Evolutionary conservation across 2,329 filamentous ascomycete genomes (phyloP).

Genomic region (Fusarium phyllophilum): DNA sequence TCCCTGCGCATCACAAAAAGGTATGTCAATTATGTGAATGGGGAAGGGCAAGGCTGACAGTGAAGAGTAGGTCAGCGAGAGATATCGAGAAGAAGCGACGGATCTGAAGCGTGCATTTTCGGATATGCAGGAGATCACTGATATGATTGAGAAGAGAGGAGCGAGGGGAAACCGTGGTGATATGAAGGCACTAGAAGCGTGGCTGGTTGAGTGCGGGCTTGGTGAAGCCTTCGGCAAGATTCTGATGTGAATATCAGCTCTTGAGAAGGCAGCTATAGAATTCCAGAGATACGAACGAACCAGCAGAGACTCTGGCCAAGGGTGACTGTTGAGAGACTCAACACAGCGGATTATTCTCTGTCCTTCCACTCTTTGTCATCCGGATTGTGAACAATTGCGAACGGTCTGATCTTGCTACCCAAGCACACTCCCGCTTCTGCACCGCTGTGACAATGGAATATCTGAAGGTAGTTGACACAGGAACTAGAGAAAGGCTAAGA

Average conservation of each 20-base stretch:
- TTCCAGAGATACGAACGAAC: background rate
- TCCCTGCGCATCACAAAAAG: constrained; percentile 70
- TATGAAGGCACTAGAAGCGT: constrained; percentile 63
- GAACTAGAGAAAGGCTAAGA: background rate
- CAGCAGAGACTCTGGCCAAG: background rate
- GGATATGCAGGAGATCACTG: constrained; percentile 68
- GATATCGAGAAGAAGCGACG: constrained; percentile 54
- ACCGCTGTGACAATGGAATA: too few species aligned
- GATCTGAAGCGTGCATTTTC: constrained; percentile 55
- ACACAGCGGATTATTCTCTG: accelerated
- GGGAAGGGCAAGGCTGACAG: background rate
- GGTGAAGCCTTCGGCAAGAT: constrained; percentile 43
- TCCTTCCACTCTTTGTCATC: accelerated
- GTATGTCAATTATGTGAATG: constrained; percentile 29
- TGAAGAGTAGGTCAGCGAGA: constrained; percentile 57
- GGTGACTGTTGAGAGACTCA: accelerated
- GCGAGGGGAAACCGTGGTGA: constrained; percentile 62
- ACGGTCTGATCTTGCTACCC: too few species aligned
- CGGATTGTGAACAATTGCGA: too few species aligned
- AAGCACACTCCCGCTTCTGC: too few species aligned
- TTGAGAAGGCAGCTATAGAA: background rate
- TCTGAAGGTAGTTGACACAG: too few species aligned
- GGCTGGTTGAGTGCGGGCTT: constrained; percentile 52
- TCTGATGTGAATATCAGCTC: constrained; percentile 25
- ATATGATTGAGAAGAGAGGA: constrained; percentile 57